Evolutionary conservation across 129 eudicot genomes (phyloP).

Genomic region (Pulicaria dysenterica): DNA sequence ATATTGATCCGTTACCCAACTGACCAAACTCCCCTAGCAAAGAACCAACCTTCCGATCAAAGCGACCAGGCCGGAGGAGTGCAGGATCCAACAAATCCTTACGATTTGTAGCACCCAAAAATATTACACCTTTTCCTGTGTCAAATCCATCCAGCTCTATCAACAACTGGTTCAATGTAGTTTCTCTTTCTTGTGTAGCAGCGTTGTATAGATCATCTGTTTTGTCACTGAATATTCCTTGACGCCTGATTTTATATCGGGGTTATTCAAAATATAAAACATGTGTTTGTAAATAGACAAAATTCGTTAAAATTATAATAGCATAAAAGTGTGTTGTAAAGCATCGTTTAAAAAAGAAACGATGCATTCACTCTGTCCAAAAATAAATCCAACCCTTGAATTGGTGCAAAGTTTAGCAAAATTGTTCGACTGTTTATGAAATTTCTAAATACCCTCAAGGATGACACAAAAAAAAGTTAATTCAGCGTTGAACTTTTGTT

Average conservation of each 20-base stretch:
- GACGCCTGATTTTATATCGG: slow-evolving; percentile 57
- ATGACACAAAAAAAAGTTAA: slow-evolving; percentile 19
- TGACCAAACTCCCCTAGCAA: not conserved
- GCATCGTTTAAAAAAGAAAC: not conserved
- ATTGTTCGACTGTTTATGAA: not conserved
- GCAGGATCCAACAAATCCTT: slow-evolving; percentile 95
- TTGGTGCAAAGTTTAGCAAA: not conserved
- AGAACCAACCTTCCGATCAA: slow-evolving; percentile 84
- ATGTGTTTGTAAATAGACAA: not conserved
- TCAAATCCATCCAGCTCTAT: slow-evolving; percentile 98
- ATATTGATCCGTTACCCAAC: slow-evolving; percentile 1
- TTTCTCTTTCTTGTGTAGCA: slow-evolving; percentile 93
- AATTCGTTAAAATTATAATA: not conserved
- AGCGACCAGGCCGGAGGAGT: slow-evolving; percentile 97
- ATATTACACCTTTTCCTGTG: slow-evolving; percentile 93
- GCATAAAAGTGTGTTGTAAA: not conserved
- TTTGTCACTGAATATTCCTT: slow-evolving; percentile 56
- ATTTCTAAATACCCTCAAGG: not conserved
- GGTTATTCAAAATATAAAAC: not conserved
- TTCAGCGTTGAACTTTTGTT: not conserved
- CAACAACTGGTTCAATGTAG: slow-evolving; percentile 88
- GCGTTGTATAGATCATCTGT: slow-evolving; percentile 71
- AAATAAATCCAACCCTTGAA: not conserved
- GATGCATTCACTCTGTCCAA: not conserved
- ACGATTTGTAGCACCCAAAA: slow-evolving; percentile 91